These are phyloP conservation scores for Globisporangium takayamanum DNA, from an alignment of 352 stramenopile genomes.

Conservation along the genomic window DNA sequence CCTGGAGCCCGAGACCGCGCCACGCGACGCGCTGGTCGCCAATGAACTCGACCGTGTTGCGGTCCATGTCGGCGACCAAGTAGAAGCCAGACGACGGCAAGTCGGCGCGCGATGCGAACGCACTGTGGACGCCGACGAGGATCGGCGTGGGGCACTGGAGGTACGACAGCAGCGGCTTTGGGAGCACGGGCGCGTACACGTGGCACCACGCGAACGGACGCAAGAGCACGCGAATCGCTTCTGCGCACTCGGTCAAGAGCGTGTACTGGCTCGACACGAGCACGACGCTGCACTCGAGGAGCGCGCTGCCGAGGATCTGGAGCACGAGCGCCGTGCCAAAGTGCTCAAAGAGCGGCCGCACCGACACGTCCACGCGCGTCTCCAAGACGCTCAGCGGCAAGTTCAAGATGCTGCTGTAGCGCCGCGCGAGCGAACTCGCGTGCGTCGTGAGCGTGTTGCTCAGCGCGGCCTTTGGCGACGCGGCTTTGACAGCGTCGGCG, in stretches of 20 bases:
- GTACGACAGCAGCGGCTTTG: conserved; percentile 79
- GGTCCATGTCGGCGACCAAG: conserved; percentile 67
- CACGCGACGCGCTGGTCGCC: conserved; percentile 47
- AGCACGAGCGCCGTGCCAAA: conserved; percentile 63
- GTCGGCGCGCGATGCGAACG: conserved; percentile 48
- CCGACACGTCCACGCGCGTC: conserved; percentile 55
- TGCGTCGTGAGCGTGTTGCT: conserved; percentile 23
- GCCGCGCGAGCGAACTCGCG: conserved; percentile 24
- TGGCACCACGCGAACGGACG: conserved; percentile 88
- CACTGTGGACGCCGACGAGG: conserved; percentile 79
- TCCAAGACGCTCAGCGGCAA: conserved; percentile 34
- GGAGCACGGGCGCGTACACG: conserved; percentile 84
- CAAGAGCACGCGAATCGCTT: conserved; percentile 79
- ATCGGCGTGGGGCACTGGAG: conserved; percentile 89
- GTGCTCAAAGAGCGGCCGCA: conserved; percentile 59
- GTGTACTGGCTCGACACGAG: conserved; percentile 81
- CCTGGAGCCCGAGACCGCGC: conserved; percentile 45
- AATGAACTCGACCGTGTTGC: conserved; percentile 64
- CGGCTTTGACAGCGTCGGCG: conserved; percentile 8
- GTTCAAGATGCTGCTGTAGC: conserved; percentile 36
- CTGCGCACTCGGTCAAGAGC: conserved; percentile 71
- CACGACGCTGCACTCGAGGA: conserved; percentile 86
- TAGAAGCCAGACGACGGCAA: conserved; percentile 66
- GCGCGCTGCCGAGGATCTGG: conserved; percentile 71
- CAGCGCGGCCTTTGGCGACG: conserved; percentile 12